Conservation (phyloP, 352 stramenopile genomes). For the Pythium scleroteichum region DNA sequence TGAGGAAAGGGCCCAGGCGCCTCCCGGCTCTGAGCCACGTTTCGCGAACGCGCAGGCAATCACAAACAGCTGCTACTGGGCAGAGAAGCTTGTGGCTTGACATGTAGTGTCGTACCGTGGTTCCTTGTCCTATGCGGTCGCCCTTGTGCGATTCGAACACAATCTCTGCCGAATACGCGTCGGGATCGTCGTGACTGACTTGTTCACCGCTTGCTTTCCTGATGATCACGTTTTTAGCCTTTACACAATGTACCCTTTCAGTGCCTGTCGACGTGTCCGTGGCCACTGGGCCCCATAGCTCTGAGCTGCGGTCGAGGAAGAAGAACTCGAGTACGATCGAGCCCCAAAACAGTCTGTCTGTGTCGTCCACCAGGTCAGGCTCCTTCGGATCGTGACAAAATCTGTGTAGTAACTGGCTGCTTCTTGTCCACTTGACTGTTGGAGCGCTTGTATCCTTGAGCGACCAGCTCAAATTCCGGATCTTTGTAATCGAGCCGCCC, state of each 20-base stretch:
- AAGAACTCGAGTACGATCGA: conserved; percentile 30
- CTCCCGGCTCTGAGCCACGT: conserved; percentile 9
- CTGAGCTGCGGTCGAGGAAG: conserved; percentile 29
- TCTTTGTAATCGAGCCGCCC: conserved; percentile 29
- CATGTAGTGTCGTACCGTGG: conserved; percentile 21
- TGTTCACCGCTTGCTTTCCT: conserved; percentile 3
- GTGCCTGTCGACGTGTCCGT: conserved; percentile 8
- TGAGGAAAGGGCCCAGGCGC: conserved; percentile 17
- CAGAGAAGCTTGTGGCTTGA: conserved; percentile 13
- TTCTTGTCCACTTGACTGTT: conserved; percentile 32
- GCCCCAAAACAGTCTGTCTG: conserved; percentile 11
- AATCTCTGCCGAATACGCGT: conserved; percentile 10
- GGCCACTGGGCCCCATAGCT: conserved; percentile 22
- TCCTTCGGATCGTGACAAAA: conserved; percentile 24
- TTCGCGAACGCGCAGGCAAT: conserved; percentile 14
- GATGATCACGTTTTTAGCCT: conserved; percentile 17
- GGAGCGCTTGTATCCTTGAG: conserved; percentile 31
- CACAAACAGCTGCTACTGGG: conserved; percentile 16
- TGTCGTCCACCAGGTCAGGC: neutral
- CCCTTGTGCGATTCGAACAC: conserved; percentile 20
- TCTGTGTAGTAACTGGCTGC: conserved; percentile 38
- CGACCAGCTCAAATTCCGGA: conserved; percentile 33
- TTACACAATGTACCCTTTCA: conserved; percentile 13
- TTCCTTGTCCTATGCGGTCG: conserved; percentile 7
- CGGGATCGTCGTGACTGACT: neutral